Percentiles rank a stretch among this genome's conserved stretches.
Conservation (phyloP, 306 rosid genomes). For the Psophocarpus tetragonolobus region DNA sequence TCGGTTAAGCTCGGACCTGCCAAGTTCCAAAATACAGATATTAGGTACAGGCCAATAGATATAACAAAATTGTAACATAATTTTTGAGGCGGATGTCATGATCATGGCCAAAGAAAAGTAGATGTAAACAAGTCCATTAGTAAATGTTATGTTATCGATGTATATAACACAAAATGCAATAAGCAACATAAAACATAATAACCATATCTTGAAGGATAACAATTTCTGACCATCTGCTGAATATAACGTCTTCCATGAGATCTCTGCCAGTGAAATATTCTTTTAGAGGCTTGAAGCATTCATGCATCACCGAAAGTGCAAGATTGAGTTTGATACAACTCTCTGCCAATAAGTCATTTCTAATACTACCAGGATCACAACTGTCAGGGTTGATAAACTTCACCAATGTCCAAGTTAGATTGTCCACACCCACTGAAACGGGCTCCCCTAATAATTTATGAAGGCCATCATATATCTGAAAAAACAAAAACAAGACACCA, state of each 20-base stretch:
- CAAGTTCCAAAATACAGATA: slow-evolving; percentile 28
- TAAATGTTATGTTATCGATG: not conserved
- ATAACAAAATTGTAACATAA: slow-evolving; percentile 8
- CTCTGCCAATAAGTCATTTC: slow-evolving; percentile 43
- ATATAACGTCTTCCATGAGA: slow-evolving; percentile 67
- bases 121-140: not conserved
- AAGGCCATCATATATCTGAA: slow-evolving; percentile 64
- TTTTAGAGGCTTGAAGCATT: slow-evolving; percentile 77
- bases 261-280: slow-evolving; percentile 57
- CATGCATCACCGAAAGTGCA: slow-evolving; percentile 81
- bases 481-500: slow-evolving; percentile 24
- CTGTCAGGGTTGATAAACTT: slow-evolving; percentile 43
- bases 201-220: slow-evolving; percentile 25
- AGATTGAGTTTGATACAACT: slow-evolving; percentile 65
- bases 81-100: not conserved
- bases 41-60: slow-evolving; percentile 5
- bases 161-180: slow-evolving; percentile 5
- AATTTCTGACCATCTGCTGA: slow-evolving; percentile 61
- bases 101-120: not conserved
- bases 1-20: slow-evolving; percentile 75
- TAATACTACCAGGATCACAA: slow-evolving; percentile 12
- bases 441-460: slow-evolving; percentile 50
- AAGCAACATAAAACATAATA: not conserved
- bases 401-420: slow-evolving; percentile 75
- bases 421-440: slow-evolving; percentile 47